Evolutionary conservation across 2,329 filamentous ascomycete species (phyloP), one percentile per base, ranked within the genome.

Genomic region (Dendrostoma leiphaemia): DNA sequence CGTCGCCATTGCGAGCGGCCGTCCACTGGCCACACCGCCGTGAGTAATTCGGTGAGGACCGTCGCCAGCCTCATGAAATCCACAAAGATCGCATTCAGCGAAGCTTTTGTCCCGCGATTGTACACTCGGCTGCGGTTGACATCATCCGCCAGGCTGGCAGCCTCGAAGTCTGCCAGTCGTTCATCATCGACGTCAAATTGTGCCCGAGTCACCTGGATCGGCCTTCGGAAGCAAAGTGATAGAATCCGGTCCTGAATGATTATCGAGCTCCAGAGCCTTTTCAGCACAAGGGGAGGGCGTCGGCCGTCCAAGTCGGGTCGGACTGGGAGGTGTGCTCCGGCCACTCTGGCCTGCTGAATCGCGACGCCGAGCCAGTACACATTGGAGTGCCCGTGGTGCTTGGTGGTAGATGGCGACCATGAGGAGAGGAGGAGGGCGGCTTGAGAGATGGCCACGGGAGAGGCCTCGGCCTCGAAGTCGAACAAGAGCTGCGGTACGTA

Each of bases 311-410:
- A 8, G 17, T 41, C 38, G 6, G 38, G 38, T 15, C 13, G 8
- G 38, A 5, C 2, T 21, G 8, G 4, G 10, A 21, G 71, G 40
- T 77, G 71, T 1, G 72, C 74, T 37, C 75, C 73, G 15, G 74
- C 71, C 17, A 69, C 69, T 54, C 73, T 75, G 1, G 78, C 77
- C 51, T 78, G 75, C 60, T 79, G 73, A 46, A 81, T 79, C 2
- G 76, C 75, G 34, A 73, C 69, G 21, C 71, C 70, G 2, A 81
- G 70, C 78, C 78, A 81, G 4, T 71, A 71, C 6, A 75, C 75
- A 31, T 37, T 53, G 28, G 34, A 24, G 66, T 64, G 4, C 67
- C 67, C 13, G 66, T 66, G 6, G 62, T 64, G 4, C 49, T 56
- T 19, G 13, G 19, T 46, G 2, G 40, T 21, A 21, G 51, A 62